Percentiles rank a stretch among this genome's conserved stretches.
Evolutionary conservation across 371 early-diverging fungal species (phyloP).

Genomic region (Mortierella sp.): DNA sequence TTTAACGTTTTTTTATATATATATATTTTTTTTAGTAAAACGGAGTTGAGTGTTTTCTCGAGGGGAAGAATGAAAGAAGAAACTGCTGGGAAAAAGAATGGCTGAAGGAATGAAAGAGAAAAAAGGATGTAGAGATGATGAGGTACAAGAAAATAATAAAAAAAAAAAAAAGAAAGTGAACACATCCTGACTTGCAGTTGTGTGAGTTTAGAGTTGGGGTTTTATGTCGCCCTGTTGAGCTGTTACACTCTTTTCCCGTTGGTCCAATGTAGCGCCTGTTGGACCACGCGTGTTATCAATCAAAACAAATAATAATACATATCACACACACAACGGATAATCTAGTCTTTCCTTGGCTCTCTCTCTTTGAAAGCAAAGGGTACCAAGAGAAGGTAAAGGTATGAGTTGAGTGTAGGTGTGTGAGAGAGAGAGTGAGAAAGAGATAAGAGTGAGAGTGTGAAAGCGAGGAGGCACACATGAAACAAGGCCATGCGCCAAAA

Average conservation of each 20-base stretch:
- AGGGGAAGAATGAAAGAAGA: not conserved
- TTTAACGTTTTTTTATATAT: not conserved
- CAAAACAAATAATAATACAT: not conserved
- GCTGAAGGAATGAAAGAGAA: too few species aligned
- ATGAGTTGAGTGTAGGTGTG: not conserved
- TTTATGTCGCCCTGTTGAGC: not conserved
- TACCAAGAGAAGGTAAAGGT: not conserved
- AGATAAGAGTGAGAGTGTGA: too few species aligned
- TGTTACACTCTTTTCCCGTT: constrained; percentile 4
- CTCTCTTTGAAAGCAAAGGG: not conserved
- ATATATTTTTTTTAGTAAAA: not conserved
- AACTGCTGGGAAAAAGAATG: too few species aligned
- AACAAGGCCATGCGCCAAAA: too few species aligned
- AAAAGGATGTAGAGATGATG: not conserved
- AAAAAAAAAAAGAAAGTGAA: not conserved
- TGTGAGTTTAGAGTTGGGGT: not conserved
- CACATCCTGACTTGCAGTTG: not conserved
- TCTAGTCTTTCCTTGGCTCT: not conserved
- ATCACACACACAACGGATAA: not conserved
- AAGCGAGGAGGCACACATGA: too few species aligned
- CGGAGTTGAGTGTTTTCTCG: not conserved
- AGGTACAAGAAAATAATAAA: not conserved
- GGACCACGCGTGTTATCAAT: not conserved
- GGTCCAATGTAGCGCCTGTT: not conserved
- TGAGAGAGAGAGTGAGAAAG: too few species aligned